A percentile compares a stretch with the other conserved stretches of the same genome.
These are phyloP conservation scores for Colletotrichum caudatum DNA, from an alignment of 2,329 filamentous ascomycete genomes.

Conservation along the genomic window DNA sequence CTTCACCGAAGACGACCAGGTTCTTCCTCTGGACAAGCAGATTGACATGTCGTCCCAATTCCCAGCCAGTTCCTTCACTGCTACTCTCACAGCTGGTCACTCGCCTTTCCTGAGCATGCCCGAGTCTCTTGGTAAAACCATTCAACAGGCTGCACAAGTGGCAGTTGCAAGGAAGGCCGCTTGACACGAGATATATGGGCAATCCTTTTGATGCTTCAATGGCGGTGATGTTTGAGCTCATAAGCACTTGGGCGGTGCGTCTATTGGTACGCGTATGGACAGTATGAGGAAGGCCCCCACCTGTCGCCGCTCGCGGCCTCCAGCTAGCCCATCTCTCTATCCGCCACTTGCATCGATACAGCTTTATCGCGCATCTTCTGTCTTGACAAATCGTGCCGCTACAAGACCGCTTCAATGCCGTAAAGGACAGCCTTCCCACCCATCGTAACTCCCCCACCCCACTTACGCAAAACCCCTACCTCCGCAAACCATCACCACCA, in stretches of 20 bases:
- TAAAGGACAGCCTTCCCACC: neutral
- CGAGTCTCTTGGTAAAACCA: slow-evolving; percentile 13
- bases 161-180: slow-evolving; percentile 9
- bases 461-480: too few species aligned
- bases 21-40: slow-evolving; percentile 41
- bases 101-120: slow-evolving; percentile 34
- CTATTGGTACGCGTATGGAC: too few species aligned
- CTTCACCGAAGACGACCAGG: slow-evolving; percentile 45
- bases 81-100: slow-evolving; percentile 16
- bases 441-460: too few species aligned
- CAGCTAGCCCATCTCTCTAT: neutral
- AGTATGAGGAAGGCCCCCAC: too few species aligned
- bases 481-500: too few species aligned
- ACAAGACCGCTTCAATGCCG: neutral
- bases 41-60: slow-evolving; percentile 45
- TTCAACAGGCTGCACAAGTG: slow-evolving; percentile 12
- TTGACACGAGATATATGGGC: neutral
- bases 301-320: too few species aligned
- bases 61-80: slow-evolving; percentile 43
- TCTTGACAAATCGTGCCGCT: too few species aligned
- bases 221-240: neutral
- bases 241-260: too few species aligned
- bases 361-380: neutral
- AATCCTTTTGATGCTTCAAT: neutral
- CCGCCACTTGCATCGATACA: neutral